phyloP scores from a whole-genome alignment of 805 yeast species.

The Teunomyces lycoperdinae region DNA sequence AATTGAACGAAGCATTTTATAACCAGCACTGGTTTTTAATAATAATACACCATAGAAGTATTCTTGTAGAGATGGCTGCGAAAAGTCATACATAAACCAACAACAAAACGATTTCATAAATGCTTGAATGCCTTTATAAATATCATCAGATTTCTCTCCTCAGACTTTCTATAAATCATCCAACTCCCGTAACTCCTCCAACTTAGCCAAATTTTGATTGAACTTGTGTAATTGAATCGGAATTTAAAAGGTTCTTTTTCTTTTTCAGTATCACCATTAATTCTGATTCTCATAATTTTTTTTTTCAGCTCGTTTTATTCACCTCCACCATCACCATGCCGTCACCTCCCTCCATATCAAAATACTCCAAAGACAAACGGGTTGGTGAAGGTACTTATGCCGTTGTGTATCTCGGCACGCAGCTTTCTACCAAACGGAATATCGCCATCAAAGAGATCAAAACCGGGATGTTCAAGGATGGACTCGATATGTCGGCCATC shows the following conservation, averaged over 20 bases:
- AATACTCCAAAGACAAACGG: slow-evolving; percentile 61
- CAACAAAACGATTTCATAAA: too few relatives aligned
- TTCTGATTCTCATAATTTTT: background rate
- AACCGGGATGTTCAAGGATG: slow-evolving; percentile 91
- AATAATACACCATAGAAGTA: background rate
- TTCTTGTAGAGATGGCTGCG: background rate
- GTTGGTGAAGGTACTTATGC: slow-evolving; percentile 99
- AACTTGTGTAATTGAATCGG: too few relatives aligned
- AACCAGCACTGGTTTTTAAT: background rate
- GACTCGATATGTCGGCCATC: slow-evolving; percentile 96
- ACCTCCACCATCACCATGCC: background rate
- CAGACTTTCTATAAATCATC: too few relatives aligned
- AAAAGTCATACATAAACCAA: background rate
- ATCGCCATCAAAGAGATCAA: slow-evolving; percentile 96
- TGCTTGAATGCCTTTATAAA: too few relatives aligned
- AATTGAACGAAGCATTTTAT: background rate
- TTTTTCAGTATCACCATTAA: too few relatives aligned
- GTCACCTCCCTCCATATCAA: slow-evolving; percentile 2
- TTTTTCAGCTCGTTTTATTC: background rate
- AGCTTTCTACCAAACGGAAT: slow-evolving; percentile 48
- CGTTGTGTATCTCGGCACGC: slow-evolving; percentile 84
- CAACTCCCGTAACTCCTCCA: too few relatives aligned
- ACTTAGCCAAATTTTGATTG: too few relatives aligned
- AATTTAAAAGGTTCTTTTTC: too few relatives aligned
- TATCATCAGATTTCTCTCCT: too few relatives aligned